Base-by-base conservation (phyloP, 768 basidiomycete genomes). In the Mycena chlorophos region DNA sequence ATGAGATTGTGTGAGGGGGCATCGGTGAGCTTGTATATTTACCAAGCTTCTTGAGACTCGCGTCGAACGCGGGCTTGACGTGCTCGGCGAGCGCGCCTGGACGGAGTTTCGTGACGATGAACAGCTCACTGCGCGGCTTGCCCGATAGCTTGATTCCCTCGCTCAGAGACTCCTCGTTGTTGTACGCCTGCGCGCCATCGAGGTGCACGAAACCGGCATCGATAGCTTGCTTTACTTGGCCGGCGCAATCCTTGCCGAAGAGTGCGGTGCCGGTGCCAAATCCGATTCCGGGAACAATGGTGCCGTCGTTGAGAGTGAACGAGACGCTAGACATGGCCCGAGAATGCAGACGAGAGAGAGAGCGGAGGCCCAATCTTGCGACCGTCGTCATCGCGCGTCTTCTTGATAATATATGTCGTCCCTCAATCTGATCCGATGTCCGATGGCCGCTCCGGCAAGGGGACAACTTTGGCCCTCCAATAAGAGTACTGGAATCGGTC, bases 211-310 rank as follows among this genome's bases (percentile, higher is more conserved):
- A 75, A 2, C 82, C 82, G 43, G 71, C 75, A n/a, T 76, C 71
- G 49, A 88, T 80, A 19, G 87, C 86, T 20, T 66, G 56, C 31
- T 62, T 68, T 43, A 83, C 72, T 8, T 69, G 58, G 3, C 70
- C 62, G 22, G 72, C 58, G 12, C 77, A 80, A 57, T 86, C 79
- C 57, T 73, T 73, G 13, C 55, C 49, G 52, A 62, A 81, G 16
- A 81, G 69, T 1, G 82, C 82, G 1, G 83, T 82, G 0, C 86
- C 86, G 17, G 82, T 85, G 17, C 86, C 86, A 56, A 82, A 86
- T 1, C 75, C 86, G 25, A 86, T 69, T 78, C 78, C 80, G 16
- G 87, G 86, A 31, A 79, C 70, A 4, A 60, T 61, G 19, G 67
- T 71, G 19, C 83, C 83, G 62, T 86, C 82, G 65, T 86, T 85